Evolutionary conservation across 2,329 filamentous ascomycete species (phyloP).

Genomic region (Pseudogymnoascus sp.): DNA sequence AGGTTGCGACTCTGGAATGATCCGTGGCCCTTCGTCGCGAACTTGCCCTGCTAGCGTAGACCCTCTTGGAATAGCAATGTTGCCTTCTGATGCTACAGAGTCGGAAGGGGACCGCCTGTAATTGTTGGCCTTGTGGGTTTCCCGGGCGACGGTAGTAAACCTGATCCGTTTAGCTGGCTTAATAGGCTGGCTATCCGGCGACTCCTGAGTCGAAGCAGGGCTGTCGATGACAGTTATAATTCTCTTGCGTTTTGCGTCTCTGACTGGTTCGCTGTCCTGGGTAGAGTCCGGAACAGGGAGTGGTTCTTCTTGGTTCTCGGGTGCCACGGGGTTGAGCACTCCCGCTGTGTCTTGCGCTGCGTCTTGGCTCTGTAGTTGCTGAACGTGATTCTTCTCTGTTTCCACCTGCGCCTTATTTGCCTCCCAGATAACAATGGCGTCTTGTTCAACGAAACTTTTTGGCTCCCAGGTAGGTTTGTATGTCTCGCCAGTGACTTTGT

Average conservation of each 20-base stretch:
- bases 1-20: not conserved
- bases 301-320: not conserved
- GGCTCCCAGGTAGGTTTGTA: slow-evolving; percentile 45
- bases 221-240: not conserved
- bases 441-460: slow-evolving; percentile 7
- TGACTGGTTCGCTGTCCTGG: slow-evolving; percentile 16
- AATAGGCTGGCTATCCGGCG: not conserved
- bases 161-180: slow-evolving; percentile 12
- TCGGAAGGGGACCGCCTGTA: slow-evolving; percentile 23
- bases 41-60: slow-evolving; percentile 10
- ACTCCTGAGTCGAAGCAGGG: not conserved
- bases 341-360: not conserved
- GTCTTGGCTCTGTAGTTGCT: not conserved
- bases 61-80: slow-evolving; percentile 9
- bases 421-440: slow-evolving; percentile 9
- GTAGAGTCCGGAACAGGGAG: not conserved
- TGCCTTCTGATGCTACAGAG: slow-evolving; percentile 13
- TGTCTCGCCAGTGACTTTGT: slow-evolving; percentile 38
- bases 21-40: not conserved
- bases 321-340: not conserved
- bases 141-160: slow-evolving; percentile 10
- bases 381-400: not conserved
- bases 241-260: slow-evolving; percentile 16
- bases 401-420: slow-evolving; percentile 6
- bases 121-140: slow-evolving; percentile 10